Percentiles rank a stretch among this genome's conserved stretches.
These are phyloP conservation scores for Pogostemon cablin DNA, from an alignment of 257 asterid species.

Conservation along the genomic window DNA sequence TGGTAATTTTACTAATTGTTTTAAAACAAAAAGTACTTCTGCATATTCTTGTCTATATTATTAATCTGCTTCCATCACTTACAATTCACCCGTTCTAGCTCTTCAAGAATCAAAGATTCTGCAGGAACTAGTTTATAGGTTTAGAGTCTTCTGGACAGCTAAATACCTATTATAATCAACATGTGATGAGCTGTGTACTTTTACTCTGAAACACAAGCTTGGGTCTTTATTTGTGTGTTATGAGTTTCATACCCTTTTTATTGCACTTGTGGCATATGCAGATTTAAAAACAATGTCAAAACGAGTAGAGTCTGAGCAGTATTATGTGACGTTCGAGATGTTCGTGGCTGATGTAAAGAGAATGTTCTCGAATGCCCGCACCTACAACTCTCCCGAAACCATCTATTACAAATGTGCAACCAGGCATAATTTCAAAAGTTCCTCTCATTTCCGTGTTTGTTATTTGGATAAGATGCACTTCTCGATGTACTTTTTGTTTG, in stretches of 20 bases:
- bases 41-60: neutral
- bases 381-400: conserved; percentile 95
- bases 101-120: neutral
- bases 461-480: neutral
- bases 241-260: neutral
- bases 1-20: neutral
- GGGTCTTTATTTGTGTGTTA: neutral
- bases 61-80: neutral
- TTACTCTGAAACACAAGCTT: neutral
- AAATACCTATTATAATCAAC: neutral
- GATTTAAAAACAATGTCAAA: conserved; percentile 90
- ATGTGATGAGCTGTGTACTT: neutral
- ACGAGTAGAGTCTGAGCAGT: conserved; percentile 91
- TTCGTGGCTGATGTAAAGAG: conserved; percentile 83
- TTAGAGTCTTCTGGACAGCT: neutral
- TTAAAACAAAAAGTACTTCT: neutral
- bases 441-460: neutral
- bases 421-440: conserved; percentile 53
- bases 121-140: neutral
- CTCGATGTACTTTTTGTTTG: neutral
- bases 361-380: conserved; percentile 90
- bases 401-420: conserved; percentile 90
- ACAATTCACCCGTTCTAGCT: neutral
- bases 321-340: conserved; percentile 91
- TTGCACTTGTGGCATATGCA: conserved; percentile 33